Conservation (phyloP, 75 land plant genomes). For the Cryptomeria japonica region DNA sequence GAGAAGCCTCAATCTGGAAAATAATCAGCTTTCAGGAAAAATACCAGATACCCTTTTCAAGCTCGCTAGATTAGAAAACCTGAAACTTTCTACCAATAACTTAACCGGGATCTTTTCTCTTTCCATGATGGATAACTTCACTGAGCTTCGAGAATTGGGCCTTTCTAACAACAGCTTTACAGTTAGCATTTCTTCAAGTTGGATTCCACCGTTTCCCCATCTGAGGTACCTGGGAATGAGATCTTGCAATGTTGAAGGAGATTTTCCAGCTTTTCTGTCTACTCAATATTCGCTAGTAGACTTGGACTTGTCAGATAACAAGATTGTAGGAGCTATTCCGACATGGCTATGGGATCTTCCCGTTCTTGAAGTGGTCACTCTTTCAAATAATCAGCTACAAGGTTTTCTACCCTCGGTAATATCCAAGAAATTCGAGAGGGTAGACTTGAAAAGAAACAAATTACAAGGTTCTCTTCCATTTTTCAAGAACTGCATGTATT, state of each 20-base stretch:
- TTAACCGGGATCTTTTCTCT: neutral
- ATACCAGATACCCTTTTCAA: neutral
- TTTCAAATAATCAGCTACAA: neutral
- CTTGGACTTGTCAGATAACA: neutral
- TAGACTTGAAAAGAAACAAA: neutral
- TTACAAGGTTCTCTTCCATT: neutral
- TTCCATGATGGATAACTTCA: neutral
- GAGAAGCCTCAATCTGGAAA: neutral
- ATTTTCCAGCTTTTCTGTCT: neutral
- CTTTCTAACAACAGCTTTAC: no score
- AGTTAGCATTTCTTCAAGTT: no score
- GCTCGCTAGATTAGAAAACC: neutral
- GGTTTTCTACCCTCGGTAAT: neutral
- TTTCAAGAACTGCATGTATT: no score
- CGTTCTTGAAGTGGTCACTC: neutral
- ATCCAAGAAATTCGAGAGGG: neutral
- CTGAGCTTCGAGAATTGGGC: no score
- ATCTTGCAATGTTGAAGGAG: neutral
- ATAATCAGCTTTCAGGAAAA: neutral
- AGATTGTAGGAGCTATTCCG: neutral
- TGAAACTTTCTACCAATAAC: neutral
- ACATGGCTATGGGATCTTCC: neutral
- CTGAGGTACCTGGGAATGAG: neutral
- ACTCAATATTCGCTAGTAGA: neutral
- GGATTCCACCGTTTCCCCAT: neutral